Base-by-base conservation (phyloP, 805 yeast species). In the Candida manassasensis region DNA sequence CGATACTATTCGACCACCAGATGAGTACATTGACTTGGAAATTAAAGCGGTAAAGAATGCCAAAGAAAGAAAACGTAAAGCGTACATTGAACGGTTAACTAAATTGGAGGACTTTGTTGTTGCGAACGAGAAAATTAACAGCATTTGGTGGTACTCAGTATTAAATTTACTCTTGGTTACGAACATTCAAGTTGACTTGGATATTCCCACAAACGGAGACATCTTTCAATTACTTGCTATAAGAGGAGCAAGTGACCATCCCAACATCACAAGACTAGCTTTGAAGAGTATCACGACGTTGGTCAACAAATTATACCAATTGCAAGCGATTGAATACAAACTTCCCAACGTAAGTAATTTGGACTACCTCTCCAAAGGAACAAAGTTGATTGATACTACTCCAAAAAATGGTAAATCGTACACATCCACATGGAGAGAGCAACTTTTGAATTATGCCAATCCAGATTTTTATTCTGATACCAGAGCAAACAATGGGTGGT, bases 191-290 rank as follows among this genome's bases (percentile, higher is more conserved):
- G 59, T 69, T 1, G 75, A 71, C 41, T 53, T 69, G 22, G 85
- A 80, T 42, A 57, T 72, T 6, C 57, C 65, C 3, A 55, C 71
- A 0, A 63, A 66, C 34, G 49, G 55, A 3, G 62, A 61, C 1
- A 63, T 71, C 1, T 45, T 79, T 8, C 54, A 54, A 21, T 47
- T 71, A 2, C 57, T 84, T 21, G 64, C 73, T 6, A 57, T 62
- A 2, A 64, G 67, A 21, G 70, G 83, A 1, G 57, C 67, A 10
- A 69, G 73, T n/a, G 75, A 75, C 15, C 94, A 86, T 53, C 95
- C 96, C 0, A 58, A 71, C 2, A 59, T 85, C 29, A 66, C 84
- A 2, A 69, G 78, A 37, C 53, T 76, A 24, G 79, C 84, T 13
- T 57, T 80, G 39, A 75, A 73, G 34, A 81, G 87, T 13, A 51